Evolutionary conservation across 495 filamentous ascomycete species (phyloP), one percentile per base, ranked within the genome.

Genomic region (Hypoxylon rickii): DNA sequence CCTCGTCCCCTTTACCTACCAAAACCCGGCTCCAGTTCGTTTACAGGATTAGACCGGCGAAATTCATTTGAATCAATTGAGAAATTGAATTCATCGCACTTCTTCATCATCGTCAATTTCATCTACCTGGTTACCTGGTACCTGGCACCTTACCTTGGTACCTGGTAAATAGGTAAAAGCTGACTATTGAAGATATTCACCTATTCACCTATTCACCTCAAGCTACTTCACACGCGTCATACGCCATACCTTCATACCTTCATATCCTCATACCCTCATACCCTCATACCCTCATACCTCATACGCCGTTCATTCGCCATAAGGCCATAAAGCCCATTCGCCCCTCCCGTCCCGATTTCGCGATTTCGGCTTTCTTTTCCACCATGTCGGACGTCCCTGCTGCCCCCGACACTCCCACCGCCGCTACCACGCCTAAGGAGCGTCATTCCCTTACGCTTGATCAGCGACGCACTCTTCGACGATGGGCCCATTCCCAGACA

Each of bases 361-460:
- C n/a, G n/a, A n/a, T n/a, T n/a, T n/a, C n/a, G n/a, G n/a, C n/a
- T n/a, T n/a, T n/a, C n/a, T n/a, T n/a, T n/a, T n/a, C n/a, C n/a
- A n/a, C 16, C 26, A 68, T 68, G 65, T 65, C 62, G 41, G 65
- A 68, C 51, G 63, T 66, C 34, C 51, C 62, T 37, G 45, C 62
- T 31, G 51, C 32, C 31, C 58, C 63, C 55, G 65, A 61, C 33
- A 53, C 54, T 21, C 60, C 63, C 4, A 51, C 51, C 34, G 47
- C 29, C 44, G 44, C 45, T 16, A 37, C 41, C 10, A 50, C 71
- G 24, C 29, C 69, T 33, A 76, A 71, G 39, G 77, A 80, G 63
- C 75, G 77, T 10, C 74, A 80, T 42, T 79, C 77, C 11, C 68
- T 80, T 11, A 80, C 77, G 8, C 76, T 80, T 45, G 77, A 80